Conservation (phyloP, 2,329 filamentous ascomycete species). For the Helotiales sp. region DNA sequence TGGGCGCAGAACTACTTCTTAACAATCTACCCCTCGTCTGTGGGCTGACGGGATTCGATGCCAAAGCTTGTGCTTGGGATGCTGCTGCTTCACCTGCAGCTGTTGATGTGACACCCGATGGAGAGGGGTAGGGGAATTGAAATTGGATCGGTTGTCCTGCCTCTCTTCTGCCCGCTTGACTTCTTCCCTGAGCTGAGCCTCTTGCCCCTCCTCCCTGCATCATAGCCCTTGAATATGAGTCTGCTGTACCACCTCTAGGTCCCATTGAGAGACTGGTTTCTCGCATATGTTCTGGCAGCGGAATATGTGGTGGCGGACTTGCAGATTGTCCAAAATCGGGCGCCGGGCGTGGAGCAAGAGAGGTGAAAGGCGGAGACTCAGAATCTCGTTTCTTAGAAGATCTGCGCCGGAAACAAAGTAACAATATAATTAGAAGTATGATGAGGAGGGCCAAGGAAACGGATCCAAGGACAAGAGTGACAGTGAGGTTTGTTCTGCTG, state of each 20-base stretch:
- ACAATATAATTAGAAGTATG: conserved; percentile 6
- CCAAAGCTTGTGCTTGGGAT: neutral
- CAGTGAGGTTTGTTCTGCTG: conserved; percentile 6
- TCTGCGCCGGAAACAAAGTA: conserved; percentile 1
- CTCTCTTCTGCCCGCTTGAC: no score
- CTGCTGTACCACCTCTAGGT: conserved; percentile 6
- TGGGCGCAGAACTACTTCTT: neutral
- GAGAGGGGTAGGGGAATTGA: neutral
- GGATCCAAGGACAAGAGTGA: conserved; percentile 8
- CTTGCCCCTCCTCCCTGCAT: no score
- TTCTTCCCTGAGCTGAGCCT: no score
- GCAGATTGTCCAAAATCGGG: neutral
- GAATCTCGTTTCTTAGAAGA: neutral
- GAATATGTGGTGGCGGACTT: neutral
- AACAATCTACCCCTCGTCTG: neutral
- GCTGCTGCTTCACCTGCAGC: neutral
- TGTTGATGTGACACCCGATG: neutral
- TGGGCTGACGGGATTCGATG: neutral
- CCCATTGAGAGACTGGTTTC: conserved; percentile 12
- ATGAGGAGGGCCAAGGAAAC: conserved; percentile 8
- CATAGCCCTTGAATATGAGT: neutral
- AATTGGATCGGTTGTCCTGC: neutral
- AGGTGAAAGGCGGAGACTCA: conserved; percentile 11
- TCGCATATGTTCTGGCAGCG: neutral
- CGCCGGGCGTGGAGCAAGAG: conserved; percentile 8